These are phyloP conservation scores for Aspergillus tubingensis DNA, from an alignment of 2,329 filamentous ascomycete species.

Conservation along the genomic window DNA sequence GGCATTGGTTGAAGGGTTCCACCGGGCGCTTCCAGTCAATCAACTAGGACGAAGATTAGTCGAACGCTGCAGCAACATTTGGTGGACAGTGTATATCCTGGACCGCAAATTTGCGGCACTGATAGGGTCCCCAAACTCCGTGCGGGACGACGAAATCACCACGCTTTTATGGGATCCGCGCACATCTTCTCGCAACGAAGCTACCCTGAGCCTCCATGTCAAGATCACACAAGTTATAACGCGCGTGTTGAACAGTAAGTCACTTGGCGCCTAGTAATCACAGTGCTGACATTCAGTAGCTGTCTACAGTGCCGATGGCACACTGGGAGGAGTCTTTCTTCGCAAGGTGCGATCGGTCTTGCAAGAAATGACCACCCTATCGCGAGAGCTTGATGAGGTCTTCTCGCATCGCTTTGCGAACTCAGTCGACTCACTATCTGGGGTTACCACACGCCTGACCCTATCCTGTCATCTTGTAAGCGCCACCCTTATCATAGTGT, in stretches of 20 bases:
- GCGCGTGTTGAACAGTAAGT: slow-evolving; percentile 42
- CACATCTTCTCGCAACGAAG: slow-evolving; percentile 34
- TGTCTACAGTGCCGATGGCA: slow-evolving; percentile 38
- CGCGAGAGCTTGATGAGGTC: slow-evolving; percentile 36
- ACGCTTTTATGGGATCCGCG: slow-evolving; percentile 46
- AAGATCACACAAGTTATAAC: slow-evolving; percentile 43
- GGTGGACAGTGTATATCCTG: slow-evolving; percentile 59
- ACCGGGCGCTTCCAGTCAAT: slow-evolving; percentile 54
- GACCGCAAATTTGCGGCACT: slow-evolving; percentile 58
- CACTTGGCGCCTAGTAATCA: too few relatives aligned
- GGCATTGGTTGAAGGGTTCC: slow-evolving; percentile 54
- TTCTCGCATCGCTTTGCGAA: slow-evolving; percentile 40
- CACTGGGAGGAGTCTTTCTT: slow-evolving; percentile 27
- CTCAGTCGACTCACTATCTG: slow-evolving; percentile 38
- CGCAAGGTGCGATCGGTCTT: slow-evolving; percentile 38
- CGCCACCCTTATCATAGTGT: not conserved
- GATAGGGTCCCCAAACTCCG: slow-evolving; percentile 55
- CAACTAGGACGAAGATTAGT: slow-evolving; percentile 49
- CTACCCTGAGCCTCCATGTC: slow-evolving; percentile 44
- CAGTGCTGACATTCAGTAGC: slow-evolving; percentile 21
- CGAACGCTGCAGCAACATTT: slow-evolving; percentile 54
- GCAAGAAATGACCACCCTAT: slow-evolving; percentile 34
- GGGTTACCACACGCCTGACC: slow-evolving; percentile 38
- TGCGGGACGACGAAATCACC: slow-evolving; percentile 53
- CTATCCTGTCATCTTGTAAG: slow-evolving; percentile 37